phyloP scores from a whole-genome alignment of 352 stramenopile genomes.

The Globisporangium megalacanthum region DNA sequence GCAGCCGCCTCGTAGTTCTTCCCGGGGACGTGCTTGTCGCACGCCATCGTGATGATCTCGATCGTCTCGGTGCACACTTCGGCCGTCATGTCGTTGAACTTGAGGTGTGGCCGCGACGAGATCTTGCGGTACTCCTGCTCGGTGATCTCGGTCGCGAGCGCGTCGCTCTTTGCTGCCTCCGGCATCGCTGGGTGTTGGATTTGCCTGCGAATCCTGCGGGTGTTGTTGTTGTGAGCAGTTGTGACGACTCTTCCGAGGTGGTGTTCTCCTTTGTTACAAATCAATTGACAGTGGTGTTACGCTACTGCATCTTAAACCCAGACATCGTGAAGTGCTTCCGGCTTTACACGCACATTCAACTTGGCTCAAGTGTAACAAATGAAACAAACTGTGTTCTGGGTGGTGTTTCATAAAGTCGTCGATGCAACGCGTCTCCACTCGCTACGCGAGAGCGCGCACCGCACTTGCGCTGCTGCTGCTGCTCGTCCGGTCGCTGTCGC shows the following conservation, averaged over 20 bases:
- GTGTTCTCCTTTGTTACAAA: no score
- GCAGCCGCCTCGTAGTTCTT: conserved; percentile 94
- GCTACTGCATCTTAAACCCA: no score
- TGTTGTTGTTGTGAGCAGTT: no score
- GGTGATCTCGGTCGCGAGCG: conserved; percentile 37
- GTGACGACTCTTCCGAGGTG: no score
- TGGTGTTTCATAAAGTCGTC: no score
- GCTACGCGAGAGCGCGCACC: neutral
- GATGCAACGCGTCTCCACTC: neutral
- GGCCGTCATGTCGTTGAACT: conserved; percentile 88
- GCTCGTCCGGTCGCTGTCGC: neutral
- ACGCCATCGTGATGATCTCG: conserved; percentile 95
- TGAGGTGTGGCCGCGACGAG: conserved; percentile 73
- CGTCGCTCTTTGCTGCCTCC: conserved; percentile 40
- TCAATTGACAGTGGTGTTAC: no score
- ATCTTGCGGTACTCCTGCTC: conserved; percentile 83
- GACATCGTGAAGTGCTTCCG: no score
- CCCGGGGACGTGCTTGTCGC: conserved; percentile 91
- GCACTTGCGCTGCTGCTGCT: neutral
- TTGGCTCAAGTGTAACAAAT: no score
- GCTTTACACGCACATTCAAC: no score
- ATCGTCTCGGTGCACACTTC: conserved; percentile 94
- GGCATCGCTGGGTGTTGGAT: conserved; percentile 29
- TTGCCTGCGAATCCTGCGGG: conserved; percentile 1
- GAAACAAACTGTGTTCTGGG: no score